phyloP scores from a whole-genome alignment of 257 asterid species.

The Verbascum thapsus region DNA sequence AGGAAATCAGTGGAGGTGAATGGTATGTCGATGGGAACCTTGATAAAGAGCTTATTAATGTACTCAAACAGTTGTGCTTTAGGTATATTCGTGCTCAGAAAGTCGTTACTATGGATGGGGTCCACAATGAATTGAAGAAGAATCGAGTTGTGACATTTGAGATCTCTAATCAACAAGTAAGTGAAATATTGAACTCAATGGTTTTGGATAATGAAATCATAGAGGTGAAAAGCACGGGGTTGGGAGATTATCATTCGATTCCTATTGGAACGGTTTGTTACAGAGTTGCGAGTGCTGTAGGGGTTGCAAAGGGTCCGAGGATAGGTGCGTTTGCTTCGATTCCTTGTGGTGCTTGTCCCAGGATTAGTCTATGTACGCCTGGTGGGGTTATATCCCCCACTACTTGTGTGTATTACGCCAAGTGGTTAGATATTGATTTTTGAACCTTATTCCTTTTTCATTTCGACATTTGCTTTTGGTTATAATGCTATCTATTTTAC shows the following conservation, averaged over 20 bases:
- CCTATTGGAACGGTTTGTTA: slow-evolving; percentile 60
- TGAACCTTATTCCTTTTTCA: no score
- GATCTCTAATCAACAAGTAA: slow-evolving; percentile 41
- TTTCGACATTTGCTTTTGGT: no score
- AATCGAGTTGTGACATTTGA: slow-evolving; percentile 22
- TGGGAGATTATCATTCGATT: slow-evolving; percentile 56
- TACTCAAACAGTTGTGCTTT: slow-evolving; percentile 35
- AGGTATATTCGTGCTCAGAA: slow-evolving; percentile 29
- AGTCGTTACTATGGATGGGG: slow-evolving; percentile 49
- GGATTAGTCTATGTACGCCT: slow-evolving; percentile 53
- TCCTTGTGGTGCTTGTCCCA: slow-evolving; percentile 79
- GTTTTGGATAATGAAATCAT: slow-evolving; percentile 54
- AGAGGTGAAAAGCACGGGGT: slow-evolving; percentile 81
- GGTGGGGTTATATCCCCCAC: slow-evolving; percentile 69
- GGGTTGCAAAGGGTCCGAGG: slow-evolving; percentile 32
- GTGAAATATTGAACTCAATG: slow-evolving; percentile 51
- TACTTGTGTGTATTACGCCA: slow-evolving; percentile 59
- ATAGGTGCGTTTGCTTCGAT: slow-evolving; percentile 61
- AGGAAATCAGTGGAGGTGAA: slow-evolving; percentile 64
- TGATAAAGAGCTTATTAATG: slow-evolving; percentile 40
- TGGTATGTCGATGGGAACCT: slow-evolving; percentile 62
- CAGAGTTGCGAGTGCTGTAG: slow-evolving; percentile 38
- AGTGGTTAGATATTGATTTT: slow-evolving; percentile 61
- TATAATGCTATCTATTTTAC: no score
- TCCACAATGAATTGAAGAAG: slow-evolving; percentile 37